Conservation (phyloP, 2,329 filamentous ascomycete species). For the Xylaria multiplex region DNA sequence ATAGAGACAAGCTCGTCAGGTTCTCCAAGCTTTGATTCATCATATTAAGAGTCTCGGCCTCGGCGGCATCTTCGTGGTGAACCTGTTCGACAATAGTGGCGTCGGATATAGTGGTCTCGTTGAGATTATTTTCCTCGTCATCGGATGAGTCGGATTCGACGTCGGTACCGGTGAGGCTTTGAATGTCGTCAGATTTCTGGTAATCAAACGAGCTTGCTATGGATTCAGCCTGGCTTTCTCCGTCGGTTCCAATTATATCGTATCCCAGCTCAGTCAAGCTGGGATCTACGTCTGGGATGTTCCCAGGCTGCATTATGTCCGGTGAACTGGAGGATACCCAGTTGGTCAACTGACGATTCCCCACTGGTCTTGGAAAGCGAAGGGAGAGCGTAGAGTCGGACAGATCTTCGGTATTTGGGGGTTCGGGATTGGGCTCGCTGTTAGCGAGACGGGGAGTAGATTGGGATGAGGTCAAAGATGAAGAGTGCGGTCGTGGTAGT, state of each 20-base stretch:
- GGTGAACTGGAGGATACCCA: slow-evolving; percentile 68
- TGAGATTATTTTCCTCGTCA: slow-evolving; percentile 46
- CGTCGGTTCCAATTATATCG: slow-evolving; percentile 66
- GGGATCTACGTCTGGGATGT: slow-evolving; percentile 58
- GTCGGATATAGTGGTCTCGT: slow-evolving; percentile 35
- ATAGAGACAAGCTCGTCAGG: slow-evolving; percentile 47
- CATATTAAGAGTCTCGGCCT: slow-evolving; percentile 41
- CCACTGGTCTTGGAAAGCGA: slow-evolving; percentile 66
- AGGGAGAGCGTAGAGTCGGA: slow-evolving; percentile 59
- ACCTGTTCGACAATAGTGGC: slow-evolving; percentile 38
- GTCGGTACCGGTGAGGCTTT: slow-evolving; percentile 62
- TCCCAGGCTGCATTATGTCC: slow-evolving; percentile 63
- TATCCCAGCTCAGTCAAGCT: slow-evolving; percentile 66
- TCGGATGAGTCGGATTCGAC: slow-evolving; percentile 56
- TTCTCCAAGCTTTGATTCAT: slow-evolving; percentile 49
- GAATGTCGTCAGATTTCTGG: slow-evolving; percentile 61
- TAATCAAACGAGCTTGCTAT: slow-evolving; percentile 60
- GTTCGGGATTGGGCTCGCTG: slow-evolving; percentile 46
- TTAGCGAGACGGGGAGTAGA: slow-evolving; percentile 38
- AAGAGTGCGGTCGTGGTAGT: slow-evolving; percentile 30
- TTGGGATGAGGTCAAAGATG: slow-evolving; percentile 24
- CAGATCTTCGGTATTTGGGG: slow-evolving; percentile 38
- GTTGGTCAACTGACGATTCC: slow-evolving; percentile 65
- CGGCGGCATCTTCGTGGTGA: slow-evolving; percentile 39
- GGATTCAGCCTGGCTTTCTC: slow-evolving; percentile 63